Evolutionary conservation across 352 stramenopile genomes (phyloP).

Genomic region (Phytophthora constricta): DNA sequence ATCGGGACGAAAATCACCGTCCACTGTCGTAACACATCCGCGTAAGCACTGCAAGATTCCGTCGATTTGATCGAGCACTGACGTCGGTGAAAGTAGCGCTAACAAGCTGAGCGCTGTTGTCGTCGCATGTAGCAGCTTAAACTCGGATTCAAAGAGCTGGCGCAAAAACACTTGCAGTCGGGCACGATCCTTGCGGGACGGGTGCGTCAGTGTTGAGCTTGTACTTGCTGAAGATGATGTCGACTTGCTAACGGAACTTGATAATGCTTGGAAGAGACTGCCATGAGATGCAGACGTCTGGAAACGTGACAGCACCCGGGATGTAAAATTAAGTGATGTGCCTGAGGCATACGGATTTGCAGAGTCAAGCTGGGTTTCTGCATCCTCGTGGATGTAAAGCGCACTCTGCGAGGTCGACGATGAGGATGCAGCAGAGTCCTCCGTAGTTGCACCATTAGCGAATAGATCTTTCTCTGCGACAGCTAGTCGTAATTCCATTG

Average conservation of each 20-base stretch:
- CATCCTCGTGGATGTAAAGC: slow-evolving; percentile 25
- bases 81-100: slow-evolving; percentile 49
- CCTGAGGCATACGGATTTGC: slow-evolving; percentile 22
- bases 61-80: slow-evolving; percentile 46
- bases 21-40: slow-evolving; percentile 61
- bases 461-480: slow-evolving; percentile 70
- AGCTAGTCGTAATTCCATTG: slow-evolving; percentile 54
- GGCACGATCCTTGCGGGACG: slow-evolving; percentile 37
- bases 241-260: slow-evolving; percentile 42
- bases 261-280: slow-evolving; percentile 66
- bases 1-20: slow-evolving; percentile 74
- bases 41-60: slow-evolving; percentile 45
- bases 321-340: slow-evolving; percentile 58
- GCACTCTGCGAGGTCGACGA: slow-evolving; percentile 36
- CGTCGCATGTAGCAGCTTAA: slow-evolving; percentile 60
- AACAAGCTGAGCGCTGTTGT: slow-evolving; percentile 68
- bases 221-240: slow-evolving; percentile 5
- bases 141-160: slow-evolving; percentile 67
- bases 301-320: slow-evolving; percentile 78
- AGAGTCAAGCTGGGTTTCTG: slow-evolving; percentile 7
- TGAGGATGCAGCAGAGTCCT: slow-evolving; percentile 33
- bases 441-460: slow-evolving; percentile 7
- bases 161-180: slow-evolving; percentile 50
- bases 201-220: slow-evolving; percentile 17
- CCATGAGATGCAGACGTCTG: slow-evolving; percentile 56